Evolutionary conservation across 768 basidiomycete genomes (phyloP).

Genomic region (Mrakia blollopis): DNA sequence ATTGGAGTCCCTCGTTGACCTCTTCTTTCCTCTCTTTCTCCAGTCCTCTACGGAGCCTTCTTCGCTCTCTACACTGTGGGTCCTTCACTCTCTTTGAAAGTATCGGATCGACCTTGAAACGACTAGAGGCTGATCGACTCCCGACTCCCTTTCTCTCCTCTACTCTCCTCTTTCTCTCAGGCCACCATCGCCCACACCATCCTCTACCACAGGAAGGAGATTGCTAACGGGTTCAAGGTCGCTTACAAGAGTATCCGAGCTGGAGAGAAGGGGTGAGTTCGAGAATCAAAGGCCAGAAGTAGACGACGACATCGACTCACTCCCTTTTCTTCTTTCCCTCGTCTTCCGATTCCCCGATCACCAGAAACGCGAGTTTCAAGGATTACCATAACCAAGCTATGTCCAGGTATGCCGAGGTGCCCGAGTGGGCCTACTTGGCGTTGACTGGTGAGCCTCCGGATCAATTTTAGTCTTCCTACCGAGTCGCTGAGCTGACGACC

Average conservation of each 20-base stretch:
- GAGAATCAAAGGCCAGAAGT: background rate
- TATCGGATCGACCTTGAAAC: too few relatives aligned
- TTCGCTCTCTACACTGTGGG: conserved; percentile 41
- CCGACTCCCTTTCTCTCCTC: too few relatives aligned
- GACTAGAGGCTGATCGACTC: too few relatives aligned
- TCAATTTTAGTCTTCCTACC: conserved; percentile 14
- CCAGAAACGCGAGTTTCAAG: conserved; percentile 20
- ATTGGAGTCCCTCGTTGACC: background rate
- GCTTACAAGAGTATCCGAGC: conserved; percentile 32
- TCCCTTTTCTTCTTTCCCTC: background rate
- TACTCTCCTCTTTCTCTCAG: conserved; percentile 42
- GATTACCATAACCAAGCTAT: conserved; percentile 33
- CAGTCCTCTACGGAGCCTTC: conserved; percentile 36
- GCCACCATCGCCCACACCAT: conserved; percentile 48
- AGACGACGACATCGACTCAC: background rate
- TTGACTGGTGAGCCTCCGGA: conserved; percentile 11
- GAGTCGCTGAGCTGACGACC: background rate
- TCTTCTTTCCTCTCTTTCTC: background rate
- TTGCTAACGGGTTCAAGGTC: conserved; percentile 48
- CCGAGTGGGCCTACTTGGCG: conserved; percentile 24
- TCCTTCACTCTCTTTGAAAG: too few relatives aligned
- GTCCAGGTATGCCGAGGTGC: conserved; percentile 27
- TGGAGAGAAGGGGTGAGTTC: conserved; percentile 24
- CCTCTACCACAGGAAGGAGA: conserved; percentile 58
- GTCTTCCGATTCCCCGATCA: too few relatives aligned